Base-by-base conservation (phyloP, 192 early-diverging fungal genomes). In the Entomortierella lignicola region DNA sequence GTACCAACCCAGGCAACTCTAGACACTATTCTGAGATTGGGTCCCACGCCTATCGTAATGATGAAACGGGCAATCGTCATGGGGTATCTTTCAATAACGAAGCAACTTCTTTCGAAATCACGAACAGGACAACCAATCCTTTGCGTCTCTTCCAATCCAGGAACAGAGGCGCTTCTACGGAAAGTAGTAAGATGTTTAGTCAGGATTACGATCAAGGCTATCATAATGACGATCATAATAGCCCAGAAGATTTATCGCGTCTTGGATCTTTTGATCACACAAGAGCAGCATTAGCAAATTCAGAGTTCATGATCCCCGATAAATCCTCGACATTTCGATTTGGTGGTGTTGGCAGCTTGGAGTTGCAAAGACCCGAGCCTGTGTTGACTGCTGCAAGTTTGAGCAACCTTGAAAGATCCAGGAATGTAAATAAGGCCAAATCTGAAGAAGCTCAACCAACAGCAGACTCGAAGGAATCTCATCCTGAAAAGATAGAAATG, bases 111-210 rank as follows among this genome's bases (percentile, higher is more conserved):
- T 10, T 10, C 34, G 34, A 37, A 37, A 10, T 37, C 10, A 37
- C 34, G 10, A 10, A 37, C 34, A 37, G 10, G 34, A 37, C 32
- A n/a, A 54, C 52, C 25, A 34, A 26, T 25, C 53, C 48, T 29
- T 20, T 79, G 31, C 44, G 57, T 10, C 23, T 66, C 29, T 79
- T 79, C 29, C 66, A 52, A 0, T 57, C 60, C 18, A 42, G 63
- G 29, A 59, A 55, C 29, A 67, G 75, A n/a, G 75, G 66, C 10
- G 17, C 55, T 11, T 70, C 75, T 20, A 59, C 42, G 50, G 68
- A 70, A 42, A 79, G 75, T 57, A 79, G 47, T 42, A 63, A 62
- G 0, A 32, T 69, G 23, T 64, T 70, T 20, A 79, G 50, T 32
- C 48, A 65, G 13, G 75, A 79, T 8, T 79, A 66, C 42, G 63